A percentile compares a stretch with the other conserved stretches of the same genome.
These are phyloP conservation scores for Zoysia japonica DNA, from an alignment of 176 grass and related monocot species.

Conservation along the genomic window DNA sequence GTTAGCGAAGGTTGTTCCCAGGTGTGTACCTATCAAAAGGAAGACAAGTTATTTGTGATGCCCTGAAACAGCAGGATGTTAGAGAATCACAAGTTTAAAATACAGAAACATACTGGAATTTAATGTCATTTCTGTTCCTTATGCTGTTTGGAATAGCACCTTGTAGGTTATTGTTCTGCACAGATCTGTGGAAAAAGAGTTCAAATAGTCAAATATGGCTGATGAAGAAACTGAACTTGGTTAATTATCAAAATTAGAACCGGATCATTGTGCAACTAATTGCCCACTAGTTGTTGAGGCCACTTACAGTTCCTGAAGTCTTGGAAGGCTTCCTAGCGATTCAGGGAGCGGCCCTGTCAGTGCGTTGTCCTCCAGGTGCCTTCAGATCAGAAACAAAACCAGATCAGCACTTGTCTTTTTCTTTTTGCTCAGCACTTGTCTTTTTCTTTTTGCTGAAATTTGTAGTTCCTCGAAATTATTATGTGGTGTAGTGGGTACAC, in stretches of 20 bases:
- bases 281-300: background rate
- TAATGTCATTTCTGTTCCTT: conserved; percentile 40
- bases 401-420: background rate
- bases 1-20: conserved; percentile 51
- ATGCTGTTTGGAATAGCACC: conserved; percentile 58
- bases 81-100: background rate
- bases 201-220: background rate
- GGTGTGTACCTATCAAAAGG: conserved; percentile 54
- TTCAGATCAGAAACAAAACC: conserved; percentile 44
- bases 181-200: conserved; percentile 48
- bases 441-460: background rate
- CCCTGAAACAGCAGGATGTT: background rate
- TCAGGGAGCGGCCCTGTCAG: conserved; percentile 59
- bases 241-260: background rate
- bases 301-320: conserved; percentile 67
- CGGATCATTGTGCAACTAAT: background rate
- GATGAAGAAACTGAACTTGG: background rate
- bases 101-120: conserved; percentile 54
- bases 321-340: conserved; percentile 55
- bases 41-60: conserved; percentile 5
- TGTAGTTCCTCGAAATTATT: background rate
- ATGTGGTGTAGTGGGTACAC: background rate
- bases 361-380: conserved; percentile 74
- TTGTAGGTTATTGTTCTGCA: conserved; percentile 69
- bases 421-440: background rate